Base-by-base conservation (phyloP, 2,329 filamentous ascomycete species). In the Colletotrichum chlorophyti region DNA sequence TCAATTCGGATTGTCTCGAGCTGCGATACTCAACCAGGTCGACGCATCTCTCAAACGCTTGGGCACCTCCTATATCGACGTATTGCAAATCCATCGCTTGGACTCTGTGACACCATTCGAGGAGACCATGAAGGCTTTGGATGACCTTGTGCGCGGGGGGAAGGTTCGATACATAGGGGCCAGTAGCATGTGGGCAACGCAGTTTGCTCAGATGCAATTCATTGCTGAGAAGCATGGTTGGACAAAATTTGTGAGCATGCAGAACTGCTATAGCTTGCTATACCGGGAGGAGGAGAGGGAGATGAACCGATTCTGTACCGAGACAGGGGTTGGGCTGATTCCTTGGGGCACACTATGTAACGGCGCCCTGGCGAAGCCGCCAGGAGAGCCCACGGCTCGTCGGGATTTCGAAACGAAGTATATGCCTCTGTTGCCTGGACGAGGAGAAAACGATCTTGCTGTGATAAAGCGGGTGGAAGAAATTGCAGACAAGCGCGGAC, bases 401-500 rank as follows among this genome's bases (percentile, higher is more conserved):
- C 17, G 35, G 11, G 37, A 19, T 3, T 51, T 51, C 24, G 48
- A 51, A 41, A 38, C 5, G 17, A 38, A 38, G n/a, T 14, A 19
- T 38, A 27, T 35, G 0, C 17, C 17, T 24, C 5, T 37, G 5
- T 27, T 51, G 4, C n/a, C n/a, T n/a, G 19, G 35, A 10, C 1
- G 14, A 6, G 17, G 14, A 8, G 48, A 32, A 7, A 12, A 24
- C 19, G 37, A 42, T 3, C 12, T 24, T 11, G 11, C 17, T 26
- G 66, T 74, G 41, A 63, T 74, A 31, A 52, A 68, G 58, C 43
- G 68, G 9, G 64, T 74, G 2, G 78, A 86, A 69, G 80, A 87
- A 67, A 63, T 88, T 10, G 83, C 85, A 0, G 72, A 77, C 58
- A 82, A 84, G 70, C 79, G 79, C 60, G 79, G 75, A 0, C 79